Evolutionary conservation across 1,284 basidiomycete species (phyloP), one percentile per base, ranked within the genome.

Genomic region (Fomes fomentarius): DNA sequence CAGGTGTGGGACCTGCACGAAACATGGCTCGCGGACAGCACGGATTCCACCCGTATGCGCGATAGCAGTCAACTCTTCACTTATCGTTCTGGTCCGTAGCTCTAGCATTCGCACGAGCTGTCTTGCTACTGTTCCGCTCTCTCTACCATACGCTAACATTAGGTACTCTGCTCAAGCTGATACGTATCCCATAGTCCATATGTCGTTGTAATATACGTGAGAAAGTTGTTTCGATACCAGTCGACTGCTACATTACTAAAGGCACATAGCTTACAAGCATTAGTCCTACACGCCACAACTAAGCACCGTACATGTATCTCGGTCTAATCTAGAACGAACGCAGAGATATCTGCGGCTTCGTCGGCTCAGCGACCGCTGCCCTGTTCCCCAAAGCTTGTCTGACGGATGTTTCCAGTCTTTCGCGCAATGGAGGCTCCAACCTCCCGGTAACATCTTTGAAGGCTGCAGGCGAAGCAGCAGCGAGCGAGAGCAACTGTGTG

Each of bases 361-460:
- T 66, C 6, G 73, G 62, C 19, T 70, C 68, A 52, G 76, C 73
- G 34, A 66, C 58, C 9, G 67, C 56, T 21, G 67, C 65, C n/a
- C 65, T 63, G 8, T 69, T 69, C 12, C 76, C 86, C 0, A 96
- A 78, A 5, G 87, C 88, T 47, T 87, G 85, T 56, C 95, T 79
- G 31, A 98, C 83, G 0, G 90, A 87, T 34, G 79, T 79, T 69
- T 98, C 96, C 47, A 98, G 72, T 17, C 81, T 70, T 34, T 88
- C 84, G 50, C 85, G 75, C 15, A 81, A 78, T 0, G 78, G 71
- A 8, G 78, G 71, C 15, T 89, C 84, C 45, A 98, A 78, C 33
- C 83, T 84, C 2, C 75, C 79, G 3, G 92, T 90, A 2, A 91
- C 94, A 45, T 94, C 91, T 69, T 93, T 95, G 82, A 98, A 98